Percentiles rank a stretch among this genome's conserved stretches.
Evolutionary conservation across 2,329 filamentous ascomycete species (phyloP).

Genomic region (Fusarium anguioides): DNA sequence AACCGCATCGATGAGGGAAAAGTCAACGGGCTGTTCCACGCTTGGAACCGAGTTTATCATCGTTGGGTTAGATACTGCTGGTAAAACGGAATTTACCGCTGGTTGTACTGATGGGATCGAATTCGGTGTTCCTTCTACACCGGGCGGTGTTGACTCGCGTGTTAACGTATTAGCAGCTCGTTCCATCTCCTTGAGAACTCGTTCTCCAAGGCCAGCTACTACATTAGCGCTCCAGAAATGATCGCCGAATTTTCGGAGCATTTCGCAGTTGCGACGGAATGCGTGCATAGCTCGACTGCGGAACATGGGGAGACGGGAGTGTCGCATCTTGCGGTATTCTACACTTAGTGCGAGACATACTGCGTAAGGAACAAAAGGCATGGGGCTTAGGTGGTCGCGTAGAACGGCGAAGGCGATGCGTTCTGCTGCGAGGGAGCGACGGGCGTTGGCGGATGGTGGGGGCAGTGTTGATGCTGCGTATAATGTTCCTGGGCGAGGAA

Average conservation of each 20-base stretch:
- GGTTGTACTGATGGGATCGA: constrained; percentile 36
- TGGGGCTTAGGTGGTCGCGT: constrained; percentile 62
- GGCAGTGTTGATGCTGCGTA: constrained; percentile 57
- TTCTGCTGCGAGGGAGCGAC: constrained; percentile 67
- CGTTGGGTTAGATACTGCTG: constrained; percentile 40
- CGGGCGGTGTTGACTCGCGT: constrained; percentile 48
- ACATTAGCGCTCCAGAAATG: constrained; percentile 69
- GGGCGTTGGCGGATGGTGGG: constrained; percentile 63
- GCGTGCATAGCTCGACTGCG: constrained; percentile 64
- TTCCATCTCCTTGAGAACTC: constrained; percentile 67
- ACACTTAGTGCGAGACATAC: constrained; percentile 71
- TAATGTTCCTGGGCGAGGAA: constrained; percentile 55
- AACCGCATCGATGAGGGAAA: constrained; percentile 56
- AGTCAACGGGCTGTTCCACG: constrained; percentile 53
- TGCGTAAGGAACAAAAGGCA: constrained; percentile 71
- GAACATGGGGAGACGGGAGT: constrained; percentile 69
- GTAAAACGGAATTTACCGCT: constrained; percentile 7
- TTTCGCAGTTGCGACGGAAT: constrained; percentile 65
- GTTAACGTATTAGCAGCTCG: constrained; percentile 61
- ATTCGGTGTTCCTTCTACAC: constrained; percentile 36
- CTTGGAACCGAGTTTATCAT: constrained; percentile 45
- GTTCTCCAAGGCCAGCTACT: constrained; percentile 65
- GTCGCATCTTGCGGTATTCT: constrained; percentile 72
- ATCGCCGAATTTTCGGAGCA: constrained; percentile 64
- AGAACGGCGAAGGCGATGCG: constrained; percentile 66